Base-by-base conservation (phyloP, 306 rosid genomes). In the Rosa persica region DNA sequence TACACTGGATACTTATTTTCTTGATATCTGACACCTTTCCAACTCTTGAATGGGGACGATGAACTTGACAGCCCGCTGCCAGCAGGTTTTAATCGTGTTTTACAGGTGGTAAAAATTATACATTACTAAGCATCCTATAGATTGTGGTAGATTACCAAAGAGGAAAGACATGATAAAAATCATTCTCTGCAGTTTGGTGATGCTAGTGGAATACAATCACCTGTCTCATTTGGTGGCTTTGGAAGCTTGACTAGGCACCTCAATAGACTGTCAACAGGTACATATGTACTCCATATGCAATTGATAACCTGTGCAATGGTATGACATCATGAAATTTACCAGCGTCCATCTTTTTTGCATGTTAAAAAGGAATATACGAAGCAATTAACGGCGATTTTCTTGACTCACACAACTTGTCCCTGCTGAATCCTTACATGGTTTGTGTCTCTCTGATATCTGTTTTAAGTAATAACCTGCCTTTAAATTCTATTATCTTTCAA, bases 221-320 rank as follows among this genome's bases (percentile, higher is more conserved):
- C 98, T 13, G 94, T 95, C 75, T 93, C 97, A 72, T 95, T 92
- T 76, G 98, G 98, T 62, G 96, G 97, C 60, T 95, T 95, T 67
- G 98, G 98, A 73, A 95, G 98, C 88, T 80, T 95, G 87, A 87
- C 98, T 67, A 92, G 98, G 86, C 98, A 92, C 83, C 90, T 95
- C 77, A 92, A 89, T 55, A 92, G 98, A 87, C 85, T 87, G n/a
- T 86, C 96, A 48, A 79, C 81, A 51, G 94, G 98, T 95, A 39
- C 47, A 66, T 66, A 84, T 70, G 69, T 40, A 34, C 34, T 70
- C 67, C 47, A 54, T 55, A 13, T 67, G 67, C 67, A 73, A 64
- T 25, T 73, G 83, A 10, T 80, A 57, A 57, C 11, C 51, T 64
- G 46, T 12, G 69, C 47, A 76, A 64, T 43, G 43, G 54, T 51